Percentiles rank a stretch among this genome's conserved stretches.
These are phyloP conservation scores for Acanthamoeba triangularis DNA, from an alignment of 208 protist genomes.

Conservation along the genomic window DNA sequence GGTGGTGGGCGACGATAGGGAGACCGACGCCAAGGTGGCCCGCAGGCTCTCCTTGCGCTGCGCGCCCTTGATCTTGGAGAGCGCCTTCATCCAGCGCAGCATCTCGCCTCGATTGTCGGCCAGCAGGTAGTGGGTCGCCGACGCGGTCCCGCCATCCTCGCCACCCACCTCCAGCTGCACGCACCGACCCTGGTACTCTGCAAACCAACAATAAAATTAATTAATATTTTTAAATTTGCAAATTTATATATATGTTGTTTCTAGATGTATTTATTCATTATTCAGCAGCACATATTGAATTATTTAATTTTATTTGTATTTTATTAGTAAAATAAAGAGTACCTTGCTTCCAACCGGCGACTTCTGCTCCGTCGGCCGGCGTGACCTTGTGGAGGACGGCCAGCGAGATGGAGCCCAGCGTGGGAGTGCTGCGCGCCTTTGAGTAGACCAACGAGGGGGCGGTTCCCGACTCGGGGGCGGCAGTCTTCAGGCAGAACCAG, in stretches of 20 bases:
- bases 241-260: too few relatives aligned
- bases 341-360: constrained; percentile 20
- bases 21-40: background rate
- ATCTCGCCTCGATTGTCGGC: constrained; percentile 34
- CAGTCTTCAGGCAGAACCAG: constrained; percentile 10
- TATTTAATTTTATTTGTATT: too few relatives aligned
- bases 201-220: background rate
- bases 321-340: background rate
- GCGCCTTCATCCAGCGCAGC: constrained; percentile 37
- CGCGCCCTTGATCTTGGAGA: constrained; percentile 32
- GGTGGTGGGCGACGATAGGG: background rate
- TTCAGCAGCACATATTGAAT: too few relatives aligned
- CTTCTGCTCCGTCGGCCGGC: background rate
- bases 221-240: too few relatives aligned
- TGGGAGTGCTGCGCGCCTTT: background rate
- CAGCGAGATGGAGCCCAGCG: background rate
- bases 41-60: constrained; percentile 20
- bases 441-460: background rate
- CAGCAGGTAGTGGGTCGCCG: background rate
- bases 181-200: constrained; percentile 41
- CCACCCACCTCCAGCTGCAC: background rate
- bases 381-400: background rate
- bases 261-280: background rate
- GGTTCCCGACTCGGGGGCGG: background rate
- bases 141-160: background rate